Percentiles rank a stretch among this genome's conserved stretches.
Conservation (phyloP, 371 early-diverging fungal species). For the Lichtheimia ramosa region DNA sequence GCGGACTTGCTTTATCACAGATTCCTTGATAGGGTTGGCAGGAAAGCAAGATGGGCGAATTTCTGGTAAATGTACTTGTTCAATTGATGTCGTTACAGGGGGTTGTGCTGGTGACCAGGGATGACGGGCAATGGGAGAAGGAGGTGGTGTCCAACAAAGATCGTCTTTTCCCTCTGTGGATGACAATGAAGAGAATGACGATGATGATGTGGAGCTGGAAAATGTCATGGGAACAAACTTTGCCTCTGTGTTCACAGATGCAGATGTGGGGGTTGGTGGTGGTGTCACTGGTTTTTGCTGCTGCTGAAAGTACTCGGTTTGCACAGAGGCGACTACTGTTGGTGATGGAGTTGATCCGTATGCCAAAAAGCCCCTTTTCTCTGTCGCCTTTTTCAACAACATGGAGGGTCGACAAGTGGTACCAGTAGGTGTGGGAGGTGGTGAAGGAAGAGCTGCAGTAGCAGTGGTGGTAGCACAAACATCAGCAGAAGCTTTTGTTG, state of each 20-base stretch:
- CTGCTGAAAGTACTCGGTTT: no score
- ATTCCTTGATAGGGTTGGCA: background rate
- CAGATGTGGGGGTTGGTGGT: background rate
- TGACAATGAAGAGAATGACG: conserved; percentile 18
- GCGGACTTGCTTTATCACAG: conserved; percentile 22
- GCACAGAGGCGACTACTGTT: no score
- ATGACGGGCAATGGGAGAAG: conserved; percentile 10
- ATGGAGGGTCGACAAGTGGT: conserved; percentile 15
- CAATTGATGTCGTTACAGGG: conserved; percentile 11
- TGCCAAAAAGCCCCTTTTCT: background rate
- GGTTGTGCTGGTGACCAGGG: conserved; percentile 7
- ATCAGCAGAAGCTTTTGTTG: no score
- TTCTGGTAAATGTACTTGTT: background rate
- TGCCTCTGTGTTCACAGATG: background rate
- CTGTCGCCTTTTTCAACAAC: conserved; percentile 6
- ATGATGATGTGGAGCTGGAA: conserved; percentile 15
- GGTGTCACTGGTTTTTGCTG: no score
- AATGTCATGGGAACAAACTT: conserved; percentile 12
- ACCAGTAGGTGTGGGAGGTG: conserved; percentile 8
- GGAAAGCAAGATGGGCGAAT: background rate
- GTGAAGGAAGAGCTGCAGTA: background rate
- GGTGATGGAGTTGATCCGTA: no score
- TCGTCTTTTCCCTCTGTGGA: conserved; percentile 12
- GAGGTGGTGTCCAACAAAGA: conserved; percentile 15
- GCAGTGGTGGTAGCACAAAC: background rate